These are phyloP conservation scores for Nitzschia sp. DNA, from an alignment of 108 stramenopile species.

Conservation along the genomic window DNA sequence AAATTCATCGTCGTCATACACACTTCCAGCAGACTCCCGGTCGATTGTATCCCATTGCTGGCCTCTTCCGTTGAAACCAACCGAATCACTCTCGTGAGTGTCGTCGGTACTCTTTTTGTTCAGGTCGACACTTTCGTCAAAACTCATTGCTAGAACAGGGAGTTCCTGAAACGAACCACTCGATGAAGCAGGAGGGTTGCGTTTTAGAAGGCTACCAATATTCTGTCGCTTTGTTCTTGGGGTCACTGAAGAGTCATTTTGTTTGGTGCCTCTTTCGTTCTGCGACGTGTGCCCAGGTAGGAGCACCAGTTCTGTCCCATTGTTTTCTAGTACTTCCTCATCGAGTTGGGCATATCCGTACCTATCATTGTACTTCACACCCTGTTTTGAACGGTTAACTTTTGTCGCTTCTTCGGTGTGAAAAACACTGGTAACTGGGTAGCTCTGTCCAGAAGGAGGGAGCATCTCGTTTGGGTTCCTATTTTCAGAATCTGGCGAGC, in stretches of 20 bases:
- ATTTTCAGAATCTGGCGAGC: not conserved
- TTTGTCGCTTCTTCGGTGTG: not conserved
- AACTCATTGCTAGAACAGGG: constrained; percentile 17
- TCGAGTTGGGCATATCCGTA: not conserved
- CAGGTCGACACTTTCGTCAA: constrained; percentile 14
- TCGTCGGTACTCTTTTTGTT: constrained; percentile 8
- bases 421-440: not conserved
- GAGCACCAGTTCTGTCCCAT: constrained; percentile 13
- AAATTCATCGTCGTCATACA: constrained; percentile 11
- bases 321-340: not conserved
- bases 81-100: not conserved
- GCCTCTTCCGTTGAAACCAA: not conserved
- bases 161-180: constrained; percentile 5
- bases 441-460: not conserved
- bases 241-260: not conserved
- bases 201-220: constrained; percentile 10
- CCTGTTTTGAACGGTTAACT: no score
- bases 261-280: not conserved
- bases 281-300: not conserved
- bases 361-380: not conserved
- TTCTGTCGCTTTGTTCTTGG: not conserved
- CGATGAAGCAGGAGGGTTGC: not conserved
- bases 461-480: not conserved
- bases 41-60: constrained; percentile 10
- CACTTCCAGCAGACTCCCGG: constrained; percentile 8